phyloP scores from a whole-genome alignment of 2,329 filamentous ascomycete genomes.

The Gaeumannomyces tritici region DNA sequence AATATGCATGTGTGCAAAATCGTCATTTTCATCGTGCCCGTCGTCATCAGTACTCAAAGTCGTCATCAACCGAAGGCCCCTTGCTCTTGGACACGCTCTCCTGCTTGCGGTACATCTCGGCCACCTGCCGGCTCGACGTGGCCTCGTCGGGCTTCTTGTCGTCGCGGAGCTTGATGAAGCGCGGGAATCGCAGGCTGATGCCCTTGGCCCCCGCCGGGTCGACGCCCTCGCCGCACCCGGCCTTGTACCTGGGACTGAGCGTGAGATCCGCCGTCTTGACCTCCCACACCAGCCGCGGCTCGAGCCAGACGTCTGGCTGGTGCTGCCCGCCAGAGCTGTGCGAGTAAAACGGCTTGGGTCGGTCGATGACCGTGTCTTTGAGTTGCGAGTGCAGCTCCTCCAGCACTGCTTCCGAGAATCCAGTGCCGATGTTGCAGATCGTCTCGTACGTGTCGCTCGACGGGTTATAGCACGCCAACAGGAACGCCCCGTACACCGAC shows the following conservation, averaged over 20 bases:
- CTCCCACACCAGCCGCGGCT: slow-evolving; percentile 91
- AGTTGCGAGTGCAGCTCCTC: slow-evolving; percentile 74
- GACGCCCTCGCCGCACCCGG: slow-evolving; percentile 74
- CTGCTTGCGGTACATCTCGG: slow-evolving; percentile 95
- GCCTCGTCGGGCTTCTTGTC: slow-evolving; percentile 95
- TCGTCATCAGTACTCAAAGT: slow-evolving; percentile 76
- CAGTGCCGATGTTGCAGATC: slow-evolving; percentile 96
- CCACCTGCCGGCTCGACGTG: slow-evolving; percentile 74
- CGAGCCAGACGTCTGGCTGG: slow-evolving; percentile 97
- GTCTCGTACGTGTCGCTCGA: slow-evolving; percentile 78
- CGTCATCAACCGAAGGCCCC: slow-evolving; percentile 81
- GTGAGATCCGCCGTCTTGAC: slow-evolving; percentile 95
- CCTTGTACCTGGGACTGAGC: slow-evolving; percentile 84
- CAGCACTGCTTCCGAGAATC: slow-evolving; percentile 91
- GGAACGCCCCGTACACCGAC: slow-evolving; percentile 89
- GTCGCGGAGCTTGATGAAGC: slow-evolving; percentile 84
- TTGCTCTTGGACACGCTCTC: slow-evolving; percentile 83
- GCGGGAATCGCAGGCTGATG: slow-evolving; percentile 80
- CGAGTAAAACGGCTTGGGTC: slow-evolving; percentile 86
- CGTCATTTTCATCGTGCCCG: too few relatives aligned
- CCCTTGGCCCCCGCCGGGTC: slow-evolving; percentile 58
- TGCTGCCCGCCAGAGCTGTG: slow-evolving; percentile 80
- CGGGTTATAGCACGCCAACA: slow-evolving; percentile 87
- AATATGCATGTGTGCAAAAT: too few relatives aligned
- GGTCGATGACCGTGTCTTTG: slow-evolving; percentile 70